Evolutionary conservation across 495 filamentous ascomycete genomes (phyloP), one percentile per base, ranked within the genome.

Genomic region (Xylaria palmicola): DNA sequence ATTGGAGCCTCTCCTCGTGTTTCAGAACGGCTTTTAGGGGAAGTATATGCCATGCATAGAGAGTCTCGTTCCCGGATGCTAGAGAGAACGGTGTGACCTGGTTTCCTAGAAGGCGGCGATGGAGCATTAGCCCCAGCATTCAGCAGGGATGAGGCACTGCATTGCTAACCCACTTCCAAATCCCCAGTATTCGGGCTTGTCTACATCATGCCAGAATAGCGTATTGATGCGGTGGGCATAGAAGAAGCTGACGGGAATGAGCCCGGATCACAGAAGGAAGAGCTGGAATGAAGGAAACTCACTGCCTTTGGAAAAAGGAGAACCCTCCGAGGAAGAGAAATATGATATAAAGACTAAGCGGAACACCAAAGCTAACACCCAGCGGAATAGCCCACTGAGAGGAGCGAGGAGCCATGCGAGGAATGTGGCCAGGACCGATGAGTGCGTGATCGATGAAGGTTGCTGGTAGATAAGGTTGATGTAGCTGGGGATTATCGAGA

Each of bases 181-280:
- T 0, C 92, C 92, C 78, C 91, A 95, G 37, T 84, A 75, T 65
- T 94, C 88, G 0, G 90, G 87, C 29, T 83, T 75, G 62, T 91
- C 86, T 36, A 90, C 54, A 68, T 94, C 81, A 52, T 88, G 76
- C 84, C 86, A 91, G 65, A 83, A 82, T 12, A 81, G 71, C 0
- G 88, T 86, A 62, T 91, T 84, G 58, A 93, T 55, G 41, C 86
- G 86, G 69, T 95, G 86, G 13, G 85, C 86, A 73, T 95, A 97
- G 15, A 97, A 71, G 20, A 85, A 86, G 62, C 91, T 93, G 66
- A 41, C 9, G 32, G 5, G n/a, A 1, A 17, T 37, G 32, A 55
- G 59, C 40, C 4, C 15, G 6, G 12, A 37, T 43, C 1, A 6
- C 19, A 43, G 26, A 34, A n/a, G 30, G 24, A 36, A 43, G 8